phyloP scores from a whole-genome alignment of 1,284 basidiomycete genomes.

The Cutaneotrichosporon mucoides region DNA sequence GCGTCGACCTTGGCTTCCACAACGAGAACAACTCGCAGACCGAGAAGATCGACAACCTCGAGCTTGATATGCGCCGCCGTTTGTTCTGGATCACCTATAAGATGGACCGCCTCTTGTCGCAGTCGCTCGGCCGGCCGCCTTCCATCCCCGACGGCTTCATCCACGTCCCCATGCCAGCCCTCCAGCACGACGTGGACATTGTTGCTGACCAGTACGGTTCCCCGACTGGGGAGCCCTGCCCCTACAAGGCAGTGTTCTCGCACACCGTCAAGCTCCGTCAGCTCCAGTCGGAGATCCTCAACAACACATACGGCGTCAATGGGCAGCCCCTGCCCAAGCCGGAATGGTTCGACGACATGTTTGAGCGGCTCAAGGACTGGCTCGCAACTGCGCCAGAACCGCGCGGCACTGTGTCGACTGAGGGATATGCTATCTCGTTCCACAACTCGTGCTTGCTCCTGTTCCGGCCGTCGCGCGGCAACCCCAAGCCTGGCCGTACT shows the following conservation, averaged over 20 bases:
- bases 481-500: slow-evolving; percentile 44
- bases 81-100: slow-evolving; percentile 51
- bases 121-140: slow-evolving; percentile 48
- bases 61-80: slow-evolving; percentile 49
- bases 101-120: slow-evolving; percentile 48
- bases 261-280: slow-evolving; percentile 47
- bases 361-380: slow-evolving; percentile 48
- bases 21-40: slow-evolving; percentile 47
- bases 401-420: slow-evolving; percentile 46
- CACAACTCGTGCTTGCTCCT: slow-evolving; percentile 50
- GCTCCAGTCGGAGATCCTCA: slow-evolving; percentile 49
- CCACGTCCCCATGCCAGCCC: slow-evolving; percentile 42
- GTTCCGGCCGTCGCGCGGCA: slow-evolving; percentile 49
- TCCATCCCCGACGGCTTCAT: slow-evolving; percentile 50
- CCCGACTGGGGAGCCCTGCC: slow-evolving; percentile 39
- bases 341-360: slow-evolving; percentile 49
- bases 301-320: slow-evolving; percentile 45
- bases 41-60: slow-evolving; percentile 45
- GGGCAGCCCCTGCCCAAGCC: slow-evolving; percentile 33
- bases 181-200: slow-evolving; percentile 47
- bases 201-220: slow-evolving; percentile 35
- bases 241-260: slow-evolving; percentile 47
- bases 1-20: slow-evolving; percentile 50
- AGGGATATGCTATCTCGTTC: slow-evolving; percentile 50
- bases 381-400: slow-evolving; percentile 46